These are phyloP conservation scores for Boeremia lycopersici DNA, from an alignment of 2,329 filamentous ascomycete species.

Conservation along the genomic window DNA sequence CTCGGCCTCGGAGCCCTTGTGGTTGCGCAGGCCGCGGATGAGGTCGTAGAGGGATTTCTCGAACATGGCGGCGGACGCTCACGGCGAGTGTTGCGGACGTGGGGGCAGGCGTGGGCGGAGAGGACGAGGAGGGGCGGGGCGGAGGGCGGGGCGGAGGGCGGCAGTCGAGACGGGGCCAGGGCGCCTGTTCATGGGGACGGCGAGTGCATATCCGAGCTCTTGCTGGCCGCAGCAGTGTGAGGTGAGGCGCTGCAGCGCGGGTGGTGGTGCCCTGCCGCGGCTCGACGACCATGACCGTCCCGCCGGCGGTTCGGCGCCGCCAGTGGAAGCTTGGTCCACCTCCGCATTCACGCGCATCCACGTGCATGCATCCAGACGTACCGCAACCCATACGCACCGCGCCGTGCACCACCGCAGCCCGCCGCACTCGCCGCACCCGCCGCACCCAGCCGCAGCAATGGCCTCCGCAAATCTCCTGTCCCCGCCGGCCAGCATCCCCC, in stretches of 20 bases:
- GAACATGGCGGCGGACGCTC: conserved; percentile 69
- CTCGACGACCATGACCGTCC: conserved; percentile 9
- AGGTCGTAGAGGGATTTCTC: conserved; percentile 99
- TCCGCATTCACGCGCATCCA: conserved; percentile 17
- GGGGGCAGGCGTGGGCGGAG: neutral
- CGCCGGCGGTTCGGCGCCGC: conserved; percentile 2
- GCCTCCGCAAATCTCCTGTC: conserved; percentile 46
- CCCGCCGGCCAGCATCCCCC: conserved; percentile 49
- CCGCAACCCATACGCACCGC: too few species aligned
- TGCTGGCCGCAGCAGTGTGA: neutral
- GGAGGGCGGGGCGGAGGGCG: conserved; percentile 22
- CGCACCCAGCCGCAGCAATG: conserved; percentile 28
- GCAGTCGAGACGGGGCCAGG: conserved; percentile 28
- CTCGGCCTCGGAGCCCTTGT: conserved; percentile 92
- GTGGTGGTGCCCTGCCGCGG: conserved; percentile 1
- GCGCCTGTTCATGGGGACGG: conserved; percentile 40
- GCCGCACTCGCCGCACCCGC: neutral
- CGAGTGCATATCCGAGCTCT: conserved; percentile 5
- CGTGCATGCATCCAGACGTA: neutral
- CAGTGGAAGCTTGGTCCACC: conserved; percentile 19
- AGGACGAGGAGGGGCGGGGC: conserved; percentile 10
- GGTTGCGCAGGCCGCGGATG: conserved; percentile 91
- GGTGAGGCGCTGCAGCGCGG: conserved; percentile 3
- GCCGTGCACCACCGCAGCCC: neutral
- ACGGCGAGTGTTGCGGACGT: conserved; percentile 5